Base-by-base conservation (phyloP, 345 rosid species). In the Gossypium australe region DNA sequence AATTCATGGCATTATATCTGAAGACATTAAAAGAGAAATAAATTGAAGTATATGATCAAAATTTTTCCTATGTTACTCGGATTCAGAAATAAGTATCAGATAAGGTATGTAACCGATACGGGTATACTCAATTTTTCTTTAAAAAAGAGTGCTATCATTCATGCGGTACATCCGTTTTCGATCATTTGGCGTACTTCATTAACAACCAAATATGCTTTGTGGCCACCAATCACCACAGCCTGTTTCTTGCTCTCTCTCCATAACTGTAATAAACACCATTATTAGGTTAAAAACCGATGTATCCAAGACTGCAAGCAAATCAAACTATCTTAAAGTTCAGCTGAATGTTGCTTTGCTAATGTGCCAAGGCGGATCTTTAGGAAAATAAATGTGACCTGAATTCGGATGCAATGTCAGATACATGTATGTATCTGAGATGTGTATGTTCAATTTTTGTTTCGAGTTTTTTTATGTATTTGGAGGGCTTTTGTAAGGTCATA, bases 221-320 rank as follows among this genome's bases (percentile, higher is more conserved):
- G 96, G 34, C 92, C 98, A 2, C 98, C 99, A 8, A 91, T 86
- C 49, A 92, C 88, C 80, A 92, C 96, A 5, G 69, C 97, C 79
- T 89, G 96, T 81, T 91, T 94, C 83, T 89, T 76, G 52, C 90
- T n/a, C 55, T 90, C 87, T 80, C 81, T 91, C 98, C 98, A 92
- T 29, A 92, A 77, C 97, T 94, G 86, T 52, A 76, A 61, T 24
- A 62, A 53, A 20, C 53, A 56, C 51, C 61, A 24, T 18, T 53
- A 16, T 70, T 16, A 43, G 45, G 70, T 38, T 14, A 62, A 17
- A 67, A 49, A 3, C 59, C 58, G 73, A 72, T 51, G 2, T 20
- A 60, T 34, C 4, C 11, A 14, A 11, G 16, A 14, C 24, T 10
- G 27, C n/a, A 58, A 58, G 34, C 34, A 58, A 44, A 53, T 29